A percentile compares a stretch with the other conserved stretches of the same genome.
phyloP scores from a whole-genome alignment of 305 asterid genomes.

The Andrographis paniculata region DNA sequence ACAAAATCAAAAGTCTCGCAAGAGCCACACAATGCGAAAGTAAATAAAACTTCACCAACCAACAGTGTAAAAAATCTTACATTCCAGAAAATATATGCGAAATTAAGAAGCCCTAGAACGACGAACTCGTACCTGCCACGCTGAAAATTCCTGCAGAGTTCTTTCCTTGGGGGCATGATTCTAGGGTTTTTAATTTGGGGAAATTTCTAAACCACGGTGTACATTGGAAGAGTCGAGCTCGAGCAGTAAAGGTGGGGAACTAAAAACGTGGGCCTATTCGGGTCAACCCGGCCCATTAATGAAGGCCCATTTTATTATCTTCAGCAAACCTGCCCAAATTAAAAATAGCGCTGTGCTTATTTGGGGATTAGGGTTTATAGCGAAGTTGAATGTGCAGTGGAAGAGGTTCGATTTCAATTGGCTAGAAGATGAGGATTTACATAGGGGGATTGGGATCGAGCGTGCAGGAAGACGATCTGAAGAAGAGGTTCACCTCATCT shows the following conservation, averaged over 20 bases:
- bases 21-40: too few relatives aligned
- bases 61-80: too few relatives aligned
- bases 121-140: conserved; percentile 58
- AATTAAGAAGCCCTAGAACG: too few relatives aligned
- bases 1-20: too few relatives aligned
- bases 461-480: conserved; percentile 58
- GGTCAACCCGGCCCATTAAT: neutral
- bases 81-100: too few relatives aligned
- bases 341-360: too few relatives aligned
- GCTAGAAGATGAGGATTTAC: conserved; percentile 47
- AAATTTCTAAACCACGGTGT: neutral
- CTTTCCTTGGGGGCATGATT: conserved; percentile 68
- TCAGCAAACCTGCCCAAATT: too few relatives aligned
- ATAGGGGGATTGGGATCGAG: conserved; percentile 71
- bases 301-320: too few relatives aligned
- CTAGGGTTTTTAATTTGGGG: conserved; percentile 25
- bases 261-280: neutral
- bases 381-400: neutral
- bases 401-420: conserved; percentile 11
- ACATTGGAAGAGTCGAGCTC: too few relatives aligned
- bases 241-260: neutral
- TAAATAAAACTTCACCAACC: too few relatives aligned
- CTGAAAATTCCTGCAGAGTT: conserved; percentile 64
- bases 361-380: neutral
- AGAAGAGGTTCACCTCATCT: conserved; percentile 63